Percentiles rank a stretch among this genome's conserved stretches.
Conservation (phyloP, 192 early-diverging fungal species). For the Geranomyces variabilis region DNA sequence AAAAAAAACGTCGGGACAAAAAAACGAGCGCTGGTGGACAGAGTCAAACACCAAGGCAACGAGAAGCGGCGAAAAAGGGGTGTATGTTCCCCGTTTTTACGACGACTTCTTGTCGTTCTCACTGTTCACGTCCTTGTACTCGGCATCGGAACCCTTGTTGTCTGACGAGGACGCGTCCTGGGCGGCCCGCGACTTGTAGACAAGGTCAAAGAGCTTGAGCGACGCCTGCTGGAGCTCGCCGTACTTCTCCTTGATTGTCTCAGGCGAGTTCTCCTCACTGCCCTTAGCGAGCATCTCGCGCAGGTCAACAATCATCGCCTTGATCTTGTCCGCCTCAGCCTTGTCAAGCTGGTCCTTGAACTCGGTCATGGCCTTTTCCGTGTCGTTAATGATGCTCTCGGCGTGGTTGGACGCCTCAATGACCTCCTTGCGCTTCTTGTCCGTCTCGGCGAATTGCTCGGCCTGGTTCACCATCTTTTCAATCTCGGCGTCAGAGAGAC, state of each 20-base stretch:
- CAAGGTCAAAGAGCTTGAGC: slow-evolving; percentile 97
- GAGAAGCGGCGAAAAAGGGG: no score
- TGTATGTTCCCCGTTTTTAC: slow-evolving; percentile 3
- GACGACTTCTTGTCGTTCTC: slow-evolving; percentile 35
- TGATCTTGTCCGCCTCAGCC: slow-evolving; percentile 77
- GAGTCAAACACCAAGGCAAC: no score
- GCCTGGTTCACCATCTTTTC: slow-evolving; percentile 89
- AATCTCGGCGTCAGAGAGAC: slow-evolving; percentile 85
- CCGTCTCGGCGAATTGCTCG: slow-evolving; percentile 90
- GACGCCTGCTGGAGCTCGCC: slow-evolving; percentile 84
- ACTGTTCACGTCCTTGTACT: slow-evolving; percentile 76
- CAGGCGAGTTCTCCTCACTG: slow-evolving; percentile 69
- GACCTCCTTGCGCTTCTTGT: slow-evolving; percentile 85
- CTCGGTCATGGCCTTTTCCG: slow-evolving; percentile 91
- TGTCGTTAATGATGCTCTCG: slow-evolving; percentile 87
- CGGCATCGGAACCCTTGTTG: slow-evolving; percentile 62
- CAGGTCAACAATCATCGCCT: slow-evolving; percentile 77
- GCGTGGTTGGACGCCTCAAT: slow-evolving; percentile 93
- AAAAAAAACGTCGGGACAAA: no score
- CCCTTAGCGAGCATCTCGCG: slow-evolving; percentile 78
- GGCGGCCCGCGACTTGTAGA: slow-evolving; percentile 78
- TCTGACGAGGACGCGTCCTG: slow-evolving; percentile 32
- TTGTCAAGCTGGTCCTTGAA: slow-evolving; percentile 95
- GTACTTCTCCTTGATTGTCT: slow-evolving; percentile 87
- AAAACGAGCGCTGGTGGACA: no score